These are phyloP conservation scores for Babesia sp. DNA, from an alignment of 169 alveolate genomes.

Conservation along the genomic window DNA sequence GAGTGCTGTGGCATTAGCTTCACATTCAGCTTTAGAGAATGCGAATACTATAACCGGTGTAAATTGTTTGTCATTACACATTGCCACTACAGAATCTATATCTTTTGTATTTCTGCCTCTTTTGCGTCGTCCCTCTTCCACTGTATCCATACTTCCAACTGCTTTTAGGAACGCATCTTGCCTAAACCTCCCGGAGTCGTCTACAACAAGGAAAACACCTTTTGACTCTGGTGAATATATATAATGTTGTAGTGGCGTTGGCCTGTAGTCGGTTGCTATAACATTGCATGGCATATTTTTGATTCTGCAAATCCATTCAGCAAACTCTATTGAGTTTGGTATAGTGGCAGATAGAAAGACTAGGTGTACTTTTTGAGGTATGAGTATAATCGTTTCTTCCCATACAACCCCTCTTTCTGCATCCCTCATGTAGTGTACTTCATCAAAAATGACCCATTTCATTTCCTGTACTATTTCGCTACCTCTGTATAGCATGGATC, in stretches of 20 bases:
- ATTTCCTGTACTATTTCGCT: conserved; percentile 89
- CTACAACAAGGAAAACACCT: conserved; percentile 93
- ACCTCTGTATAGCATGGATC: conserved; percentile 98
- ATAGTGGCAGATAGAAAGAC: conserved; percentile 99
- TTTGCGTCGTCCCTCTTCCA: conserved; percentile 54
- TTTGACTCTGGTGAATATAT: conserved; percentile 94
- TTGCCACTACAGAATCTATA: conserved; percentile 88
- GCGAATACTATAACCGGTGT: conserved; percentile 96
- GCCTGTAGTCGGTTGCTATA: conserved; percentile 96
- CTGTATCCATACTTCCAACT: conserved; percentile 21
- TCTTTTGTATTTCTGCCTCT: conserved; percentile 75
- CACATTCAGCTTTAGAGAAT: conserved; percentile 96
- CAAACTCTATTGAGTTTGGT: conserved; percentile 98
- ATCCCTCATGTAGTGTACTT: conserved; percentile 99
- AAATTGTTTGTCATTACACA: conserved; percentile 88
- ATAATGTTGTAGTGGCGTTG: conserved; percentile 97
- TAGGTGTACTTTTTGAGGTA: conserved; percentile 91
- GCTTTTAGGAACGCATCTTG: conserved; percentile 68
- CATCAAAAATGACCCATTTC: conserved; percentile 95
- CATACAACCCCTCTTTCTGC: conserved; percentile 99
- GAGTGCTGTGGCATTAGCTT: conserved; percentile 91
- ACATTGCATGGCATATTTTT: conserved; percentile 97
- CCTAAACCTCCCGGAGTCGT: conserved; percentile 89
- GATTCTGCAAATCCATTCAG: conserved; percentile 98
- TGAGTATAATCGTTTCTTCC: conserved; percentile 98